Evolutionary conservation across 163 green algal species (phyloP).

Genomic region (Chlamydomonas reinhardtii): DNA sequence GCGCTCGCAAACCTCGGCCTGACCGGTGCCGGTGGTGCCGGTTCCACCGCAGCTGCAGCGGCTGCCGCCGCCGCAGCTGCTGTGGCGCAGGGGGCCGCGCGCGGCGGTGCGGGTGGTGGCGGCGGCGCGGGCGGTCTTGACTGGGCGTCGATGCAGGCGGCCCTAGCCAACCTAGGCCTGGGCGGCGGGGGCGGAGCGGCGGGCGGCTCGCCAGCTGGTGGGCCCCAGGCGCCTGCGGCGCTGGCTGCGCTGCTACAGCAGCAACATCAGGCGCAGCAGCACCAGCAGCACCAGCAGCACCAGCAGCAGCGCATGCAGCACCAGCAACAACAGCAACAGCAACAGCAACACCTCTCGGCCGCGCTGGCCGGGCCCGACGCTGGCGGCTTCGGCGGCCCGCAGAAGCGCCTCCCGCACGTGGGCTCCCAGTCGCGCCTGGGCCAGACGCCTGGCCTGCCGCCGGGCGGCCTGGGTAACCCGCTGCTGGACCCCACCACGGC

Average conservation of each 20-base stretch:
- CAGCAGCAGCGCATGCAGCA: not conserved
- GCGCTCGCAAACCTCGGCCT: constrained; percentile 19
- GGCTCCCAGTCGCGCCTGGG: no score
- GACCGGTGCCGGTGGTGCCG: not conserved
- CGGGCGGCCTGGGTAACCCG: not conserved
- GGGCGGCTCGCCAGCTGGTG: not conserved
- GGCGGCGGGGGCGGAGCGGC: not conserved
- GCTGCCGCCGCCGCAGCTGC: not conserved
- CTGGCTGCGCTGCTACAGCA: constrained; percentile 32
- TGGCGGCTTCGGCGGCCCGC: no score
- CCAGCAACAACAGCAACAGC: not conserved
- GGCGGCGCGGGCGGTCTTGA: constrained; percentile 5
- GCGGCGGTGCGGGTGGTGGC: not conserved
- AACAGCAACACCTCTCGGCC: not conserved
- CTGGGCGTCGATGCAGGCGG: constrained; percentile 45
- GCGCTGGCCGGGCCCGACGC: not conserved
- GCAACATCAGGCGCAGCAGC: constrained; percentile 8
- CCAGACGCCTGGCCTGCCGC: no score
- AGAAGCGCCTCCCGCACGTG: no score
- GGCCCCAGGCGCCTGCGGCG: not conserved
- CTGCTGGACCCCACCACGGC: constrained; percentile 13
- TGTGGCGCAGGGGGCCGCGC: not conserved
- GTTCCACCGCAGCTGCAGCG: not conserved
- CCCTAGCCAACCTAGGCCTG: constrained; percentile 7
- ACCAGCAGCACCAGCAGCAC: not conserved